Evolutionary conservation across 768 basidiomycete genomes (phyloP), one percentile per base, ranked within the genome.

Genomic region (Leucocoprinus leucothites): DNA sequence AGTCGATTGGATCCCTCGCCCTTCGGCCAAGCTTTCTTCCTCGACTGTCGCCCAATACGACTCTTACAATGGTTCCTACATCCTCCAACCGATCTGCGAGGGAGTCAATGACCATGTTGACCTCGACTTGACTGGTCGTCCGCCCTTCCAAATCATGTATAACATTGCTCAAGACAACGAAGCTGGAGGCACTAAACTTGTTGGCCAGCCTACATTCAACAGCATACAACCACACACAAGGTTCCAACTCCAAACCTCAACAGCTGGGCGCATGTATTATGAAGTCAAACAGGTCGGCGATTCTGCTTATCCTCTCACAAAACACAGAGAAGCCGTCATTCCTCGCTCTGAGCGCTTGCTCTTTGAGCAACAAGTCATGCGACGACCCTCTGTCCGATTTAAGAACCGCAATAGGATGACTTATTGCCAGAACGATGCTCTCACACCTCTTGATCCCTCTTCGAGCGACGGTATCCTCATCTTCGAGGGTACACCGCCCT

Each of bases 131-230:
- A 80, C 78, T 51, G 94, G 94, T 48, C 84, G 86, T 19, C 86
- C 92, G n/a, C 94, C 94, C 0, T 98, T 95, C 81, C 87, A 96
- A 66, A 85, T 96, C 58, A 87, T 82, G 80, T 97, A 95, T 69
- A 89, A 91, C 60, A 82, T 93, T 51, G 91, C 87, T 1, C 80
- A 82, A 65, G 79, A 85, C 49, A 78, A 74, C 51, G 87, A 86
- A 8, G 73, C 74, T 16, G 88, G 90, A 3, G 86, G 83, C 5
- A 88, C 84, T 1, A 82, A 76, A 58, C 76, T 92, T 45, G 72
- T 89, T 26, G 89, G 86, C 55, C 88, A 91, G 60, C 86, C 87
- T 1, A 85, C 82, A 1, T 87, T 94, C 73, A 91, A 86, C 69
- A 92, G 91, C 65, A 91, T 94, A 38, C 90, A 92, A 61, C 77